phyloP scores from a whole-genome alignment of 1,139 yeast species.

The Suhomyces yuchorum region DNA sequence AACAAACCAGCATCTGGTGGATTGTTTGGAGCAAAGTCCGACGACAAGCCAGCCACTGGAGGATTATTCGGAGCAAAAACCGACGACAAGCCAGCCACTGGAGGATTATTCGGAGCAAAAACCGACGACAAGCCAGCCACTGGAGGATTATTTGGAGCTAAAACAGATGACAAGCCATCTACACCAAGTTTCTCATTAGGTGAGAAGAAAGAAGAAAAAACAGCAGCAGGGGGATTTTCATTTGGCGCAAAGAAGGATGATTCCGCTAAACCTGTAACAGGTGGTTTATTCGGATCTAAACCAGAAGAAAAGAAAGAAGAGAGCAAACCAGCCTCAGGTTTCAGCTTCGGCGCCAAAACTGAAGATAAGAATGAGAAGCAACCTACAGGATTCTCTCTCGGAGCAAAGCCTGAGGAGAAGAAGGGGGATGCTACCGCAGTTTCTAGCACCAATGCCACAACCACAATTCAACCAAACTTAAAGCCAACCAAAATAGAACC shows the following conservation, averaged over 20 bases:
- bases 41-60: slow-evolving; percentile 20
- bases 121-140: slow-evolving; percentile 19
- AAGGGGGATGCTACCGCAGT: slow-evolving; percentile 14
- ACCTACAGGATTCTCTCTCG: slow-evolving; percentile 12
- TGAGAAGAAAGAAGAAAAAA: slow-evolving; percentile 17
- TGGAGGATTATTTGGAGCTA: slow-evolving; percentile 18
- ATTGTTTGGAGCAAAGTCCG: slow-evolving; percentile 28
- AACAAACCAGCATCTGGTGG: slow-evolving; percentile 21
- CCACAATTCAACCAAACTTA: slow-evolving; percentile 31
- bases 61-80: slow-evolving; percentile 17
- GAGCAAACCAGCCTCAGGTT: slow-evolving; percentile 18
- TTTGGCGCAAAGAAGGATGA: slow-evolving; percentile 28
- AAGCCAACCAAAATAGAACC: slow-evolving; percentile 59
- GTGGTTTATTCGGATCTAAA: slow-evolving; percentile 23
- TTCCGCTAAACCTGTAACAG: slow-evolving; percentile 16
- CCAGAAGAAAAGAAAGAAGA: slow-evolving; percentile 17
- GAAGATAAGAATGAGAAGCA: slow-evolving; percentile 15
- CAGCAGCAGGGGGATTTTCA: slow-evolving; percentile 22
- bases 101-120: slow-evolving; percentile 18
- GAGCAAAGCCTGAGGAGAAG: slow-evolving; percentile 21
- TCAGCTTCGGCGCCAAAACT: slow-evolving; percentile 17
- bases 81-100: slow-evolving; percentile 20
- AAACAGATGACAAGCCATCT: slow-evolving; percentile 22
- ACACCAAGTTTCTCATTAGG: slow-evolving; percentile 16
- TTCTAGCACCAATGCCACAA: slow-evolving; percentile 16